A percentile compares a stretch with the other conserved stretches of the same genome.
Evolutionary conservation across 1,284 basidiomycete genomes (phyloP).

Genomic region (Tilletia walkeri): DNA sequence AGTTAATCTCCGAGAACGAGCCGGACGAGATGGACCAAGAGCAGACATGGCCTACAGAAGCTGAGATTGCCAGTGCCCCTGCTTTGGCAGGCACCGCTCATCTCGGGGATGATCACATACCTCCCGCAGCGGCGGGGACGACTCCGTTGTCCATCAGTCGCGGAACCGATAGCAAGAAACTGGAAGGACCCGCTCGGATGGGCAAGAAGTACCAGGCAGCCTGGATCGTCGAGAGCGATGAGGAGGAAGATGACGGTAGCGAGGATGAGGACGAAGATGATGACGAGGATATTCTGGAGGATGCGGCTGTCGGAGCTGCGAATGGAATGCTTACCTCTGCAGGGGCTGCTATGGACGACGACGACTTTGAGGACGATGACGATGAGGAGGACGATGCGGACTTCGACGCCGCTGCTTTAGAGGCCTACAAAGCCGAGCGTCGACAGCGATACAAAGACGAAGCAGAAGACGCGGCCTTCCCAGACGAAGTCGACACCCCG

Average conservation of each 20-base stretch:
- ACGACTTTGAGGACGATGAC: slow-evolving; percentile 62
- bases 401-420: slow-evolving; percentile 49
- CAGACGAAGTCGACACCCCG: slow-evolving; percentile 97
- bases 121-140: slow-evolving; percentile 57
- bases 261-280: slow-evolving; percentile 70
- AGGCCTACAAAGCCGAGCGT: slow-evolving; percentile 73
- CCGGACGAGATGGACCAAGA: slow-evolving; percentile 87
- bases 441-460: slow-evolving; percentile 70
- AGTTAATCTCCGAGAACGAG: slow-evolving; percentile 80
- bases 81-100: slow-evolving; percentile 27
- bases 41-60: slow-evolving; percentile 98
- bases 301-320: slow-evolving; percentile 57
- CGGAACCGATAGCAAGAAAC: slow-evolving; percentile 44
- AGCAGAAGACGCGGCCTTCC: slow-evolving; percentile 75
- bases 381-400: slow-evolving; percentile 34
- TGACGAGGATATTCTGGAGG: slow-evolving; percentile 82
- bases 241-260: slow-evolving; percentile 52
- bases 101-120: slow-evolving; percentile 27
- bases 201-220: slow-evolving; percentile 44
- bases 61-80: slow-evolving; percentile 69
- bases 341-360: slow-evolving; percentile 61
- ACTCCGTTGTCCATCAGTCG: slow-evolving; percentile 50
- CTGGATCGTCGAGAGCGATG: slow-evolving; percentile 51
- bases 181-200: slow-evolving; percentile 56
- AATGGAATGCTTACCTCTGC: slow-evolving; percentile 18